Base-by-base conservation (phyloP, 306 rosid genomes). In the Datisca glomerata region DNA sequence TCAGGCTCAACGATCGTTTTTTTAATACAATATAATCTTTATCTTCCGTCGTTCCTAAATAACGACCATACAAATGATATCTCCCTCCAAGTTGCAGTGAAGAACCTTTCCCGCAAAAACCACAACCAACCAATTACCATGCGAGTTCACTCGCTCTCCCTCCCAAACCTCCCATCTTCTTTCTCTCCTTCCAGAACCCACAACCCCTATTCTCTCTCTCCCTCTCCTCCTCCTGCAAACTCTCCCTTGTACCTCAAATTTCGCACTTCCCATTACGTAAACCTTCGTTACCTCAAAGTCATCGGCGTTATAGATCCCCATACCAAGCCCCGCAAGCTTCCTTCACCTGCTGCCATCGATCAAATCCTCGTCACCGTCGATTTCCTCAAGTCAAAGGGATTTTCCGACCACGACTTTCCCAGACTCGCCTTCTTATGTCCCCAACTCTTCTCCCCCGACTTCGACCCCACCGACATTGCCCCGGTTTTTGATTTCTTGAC, bases 371-470 rank as follows among this genome's bases (percentile, higher is more conserved):
- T 56, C 57, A 77, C 82, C 56, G 61, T 82, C 52, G 3, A 60
- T 19, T 74, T 76, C 67, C 66, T 87, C 59, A 79, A 74, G 50
- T 82, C 93, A 2, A 75, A 72, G 6, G 81, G 85, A 64, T 79
- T 87, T 76, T 49, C 89, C 60, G 85, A 79, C 37, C 18, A 72
- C 24, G 85, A 87, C 24, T 56, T 82, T 57, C 56, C 80, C 7
- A 57, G 76, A n/a, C 82, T 87, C 35, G 66, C 70, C 19, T 49
- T 44, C 76, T 46, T 63, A 34, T 53, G 60, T 52, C 87, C 94
- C 11, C 27, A 57, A 2, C 74, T 87, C 57, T 87, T 76, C 80
- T 51, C 85, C 32, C 27, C 76, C 12, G 10, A 44, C 36, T 33
- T 63, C 21, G 57, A 49, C 37, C 56, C 73, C 38, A 33, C 94